Evolutionary conservation across 2,329 filamentous ascomycete genomes (phyloP).

Genomic region (Sclerotiophoma versabilis): DNA sequence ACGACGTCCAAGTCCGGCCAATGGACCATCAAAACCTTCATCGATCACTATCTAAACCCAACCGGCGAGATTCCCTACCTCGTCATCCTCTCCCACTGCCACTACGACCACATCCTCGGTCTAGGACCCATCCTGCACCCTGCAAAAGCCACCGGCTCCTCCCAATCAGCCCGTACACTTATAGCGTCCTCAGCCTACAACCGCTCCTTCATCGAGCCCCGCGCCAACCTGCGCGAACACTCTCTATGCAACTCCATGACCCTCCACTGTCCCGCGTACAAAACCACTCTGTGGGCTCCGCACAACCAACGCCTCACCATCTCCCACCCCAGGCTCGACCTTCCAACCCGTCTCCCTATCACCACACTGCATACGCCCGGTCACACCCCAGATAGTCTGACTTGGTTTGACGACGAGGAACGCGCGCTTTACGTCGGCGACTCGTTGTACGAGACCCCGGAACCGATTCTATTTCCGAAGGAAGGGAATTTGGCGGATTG

Average conservation of each 20-base stretch:
- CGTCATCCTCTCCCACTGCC: slow-evolving; percentile 22
- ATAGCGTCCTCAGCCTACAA: slow-evolving; percentile 1
- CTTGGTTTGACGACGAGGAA: slow-evolving; percentile 15
- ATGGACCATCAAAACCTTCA: slow-evolving; percentile 20
- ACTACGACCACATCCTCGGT: slow-evolving; percentile 24
- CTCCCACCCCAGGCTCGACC: neutral
- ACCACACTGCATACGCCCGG: slow-evolving; percentile 18
- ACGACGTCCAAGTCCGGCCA: neutral
- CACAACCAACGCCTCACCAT: neutral
- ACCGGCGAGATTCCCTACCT: slow-evolving; percentile 7
- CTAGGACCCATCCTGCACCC: slow-evolving; percentile 6
- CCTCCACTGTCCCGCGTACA: neutral
- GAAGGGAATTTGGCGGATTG: slow-evolving; percentile 16
- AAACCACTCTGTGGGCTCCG: neutral
- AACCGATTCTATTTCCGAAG: slow-evolving; percentile 18
- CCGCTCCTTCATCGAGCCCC: slow-evolving; percentile 4
- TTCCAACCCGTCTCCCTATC: slow-evolving; percentile 4
- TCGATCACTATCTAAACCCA: slow-evolving; percentile 20
- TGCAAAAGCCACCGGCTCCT: neutral
- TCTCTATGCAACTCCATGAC: slow-evolving; percentile 6
- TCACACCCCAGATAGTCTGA: slow-evolving; percentile 22
- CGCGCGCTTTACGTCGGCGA: slow-evolving; percentile 20
- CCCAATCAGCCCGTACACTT: neutral
- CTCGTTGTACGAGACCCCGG: slow-evolving; percentile 14
- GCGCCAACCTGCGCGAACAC: slow-evolving; percentile 1